phyloP scores from a whole-genome alignment of 371 early-diverging fungal genomes.

The Dinochytrium kinnereticum region DNA sequence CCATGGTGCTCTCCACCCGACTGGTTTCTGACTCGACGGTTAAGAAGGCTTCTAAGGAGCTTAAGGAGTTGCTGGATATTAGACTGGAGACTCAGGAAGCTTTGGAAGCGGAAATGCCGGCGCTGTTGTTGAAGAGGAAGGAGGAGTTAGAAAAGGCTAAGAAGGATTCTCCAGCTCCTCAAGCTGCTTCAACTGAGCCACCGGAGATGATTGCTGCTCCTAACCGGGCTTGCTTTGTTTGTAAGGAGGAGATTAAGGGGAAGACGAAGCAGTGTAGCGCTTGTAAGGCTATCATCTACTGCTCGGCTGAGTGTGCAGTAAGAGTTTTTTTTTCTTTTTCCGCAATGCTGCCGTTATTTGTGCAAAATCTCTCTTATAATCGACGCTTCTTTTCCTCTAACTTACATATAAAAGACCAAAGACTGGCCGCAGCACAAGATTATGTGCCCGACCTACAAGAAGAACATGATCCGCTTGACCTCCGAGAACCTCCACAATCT shows the following conservation, averaged over 20 bases:
- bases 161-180: not conserved
- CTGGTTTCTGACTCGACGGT: constrained; percentile 32
- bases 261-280: constrained; percentile 57
- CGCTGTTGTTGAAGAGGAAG: constrained; percentile 22
- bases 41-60: constrained; percentile 15
- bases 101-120: constrained; percentile 35
- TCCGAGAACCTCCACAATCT: constrained; percentile 47
- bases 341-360: not conserved
- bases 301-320: constrained; percentile 53
- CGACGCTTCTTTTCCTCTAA: not conserved
- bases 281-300: constrained; percentile 57
- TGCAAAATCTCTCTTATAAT: not conserved
- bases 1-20: constrained; percentile 40
- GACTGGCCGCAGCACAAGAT: constrained; percentile 57
- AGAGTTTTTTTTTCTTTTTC: constrained; percentile 14
- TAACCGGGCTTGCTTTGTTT: constrained; percentile 47
- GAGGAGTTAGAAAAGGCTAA: constrained; percentile 25
- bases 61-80: constrained; percentile 26
- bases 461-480: constrained; percentile 41
- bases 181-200: constrained; percentile 15
- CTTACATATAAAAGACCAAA: no score
- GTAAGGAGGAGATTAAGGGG: constrained; percentile 49
- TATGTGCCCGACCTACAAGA: constrained; percentile 45
- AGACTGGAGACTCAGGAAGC: constrained; percentile 35
- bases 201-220: constrained; percentile 41